Percentiles rank a stretch among this genome's conserved stretches.
phyloP scores from a whole-genome alignment of 1,284 basidiomycete genomes.

The Rhizoctonia solani region DNA sequence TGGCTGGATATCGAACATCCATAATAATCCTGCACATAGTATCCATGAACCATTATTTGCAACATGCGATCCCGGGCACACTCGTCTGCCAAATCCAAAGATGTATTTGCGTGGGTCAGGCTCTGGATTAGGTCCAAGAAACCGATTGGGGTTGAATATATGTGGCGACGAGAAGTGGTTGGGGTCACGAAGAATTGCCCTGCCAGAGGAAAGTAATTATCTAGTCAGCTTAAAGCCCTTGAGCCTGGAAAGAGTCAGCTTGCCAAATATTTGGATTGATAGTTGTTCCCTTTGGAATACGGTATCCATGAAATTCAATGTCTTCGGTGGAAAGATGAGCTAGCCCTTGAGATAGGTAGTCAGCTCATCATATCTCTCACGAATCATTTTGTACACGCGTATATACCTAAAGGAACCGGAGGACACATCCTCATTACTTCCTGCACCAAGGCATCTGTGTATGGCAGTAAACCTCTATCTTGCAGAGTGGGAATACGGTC shows the following conservation, averaged over 20 bases:
- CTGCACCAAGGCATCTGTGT: slow-evolving; percentile 38
- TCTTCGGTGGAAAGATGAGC: neutral
- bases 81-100: neutral
- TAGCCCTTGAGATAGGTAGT: neutral
- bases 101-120: neutral
- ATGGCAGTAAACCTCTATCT: slow-evolving; percentile 37
- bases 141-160: neutral
- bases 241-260: neutral
- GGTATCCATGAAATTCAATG: slow-evolving; percentile 15
- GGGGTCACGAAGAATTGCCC: neutral
- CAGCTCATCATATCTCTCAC: neutral
- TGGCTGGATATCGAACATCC: neutral
- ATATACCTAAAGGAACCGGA: neutral
- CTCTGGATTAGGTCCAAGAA: neutral
- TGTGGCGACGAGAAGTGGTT: neutral
- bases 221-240: neutral
- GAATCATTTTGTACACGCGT: neutral
- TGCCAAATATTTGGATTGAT: slow-evolving; percentile 17
- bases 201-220: neutral
- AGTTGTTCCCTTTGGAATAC: slow-evolving; percentile 4
- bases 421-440: slow-evolving; percentile 25
- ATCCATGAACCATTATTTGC: neutral
- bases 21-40: neutral
- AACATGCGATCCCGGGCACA: neutral
- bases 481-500: slow-evolving; percentile 29